Evolutionary conservation across 108 stramenopile species (phyloP).

Genomic region (Nitzschia putrida): DNA sequence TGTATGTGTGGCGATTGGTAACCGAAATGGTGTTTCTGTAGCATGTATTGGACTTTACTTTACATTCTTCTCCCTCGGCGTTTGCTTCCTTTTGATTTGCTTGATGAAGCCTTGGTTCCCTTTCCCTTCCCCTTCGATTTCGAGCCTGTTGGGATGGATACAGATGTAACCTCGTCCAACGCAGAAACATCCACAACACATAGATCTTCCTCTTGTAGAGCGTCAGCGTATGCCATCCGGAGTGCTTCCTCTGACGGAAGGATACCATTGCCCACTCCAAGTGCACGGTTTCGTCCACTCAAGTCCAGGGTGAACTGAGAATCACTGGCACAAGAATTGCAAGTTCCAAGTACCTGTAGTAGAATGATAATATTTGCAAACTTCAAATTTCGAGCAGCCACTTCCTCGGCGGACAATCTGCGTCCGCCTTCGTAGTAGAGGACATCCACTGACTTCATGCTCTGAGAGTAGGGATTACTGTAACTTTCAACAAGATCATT

Average conservation of each 20-base stretch:
- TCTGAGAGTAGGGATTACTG: conserved; percentile 1
- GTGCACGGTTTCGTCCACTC: background rate
- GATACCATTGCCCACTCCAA: background rate
- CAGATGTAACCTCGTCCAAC: background rate
- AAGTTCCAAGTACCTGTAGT: conserved; percentile 4
- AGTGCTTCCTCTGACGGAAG: background rate
- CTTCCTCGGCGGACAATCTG: conserved; percentile 1
- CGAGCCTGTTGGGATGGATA: background rate
- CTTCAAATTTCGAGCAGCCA: background rate
- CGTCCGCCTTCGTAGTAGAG: background rate
- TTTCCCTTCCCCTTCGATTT: background rate
- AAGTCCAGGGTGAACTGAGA: conserved; percentile 8
- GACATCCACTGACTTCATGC: conserved; percentile 11
- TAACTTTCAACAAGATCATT: conserved; percentile 16
- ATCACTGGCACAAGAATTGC: background rate
- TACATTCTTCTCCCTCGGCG: background rate
- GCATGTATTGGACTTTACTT: too few relatives aligned
- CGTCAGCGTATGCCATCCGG: background rate
- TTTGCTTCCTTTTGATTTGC: conserved; percentile 10
- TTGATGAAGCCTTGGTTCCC: background rate
- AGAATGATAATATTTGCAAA: background rate
- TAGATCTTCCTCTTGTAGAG: background rate
- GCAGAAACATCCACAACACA: background rate
- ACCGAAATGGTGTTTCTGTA: too few relatives aligned
- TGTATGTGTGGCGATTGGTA: too few relatives aligned